Base-by-base conservation (phyloP, 495 filamentous ascomycete genomes). In the Aspergillus campestris region DNA sequence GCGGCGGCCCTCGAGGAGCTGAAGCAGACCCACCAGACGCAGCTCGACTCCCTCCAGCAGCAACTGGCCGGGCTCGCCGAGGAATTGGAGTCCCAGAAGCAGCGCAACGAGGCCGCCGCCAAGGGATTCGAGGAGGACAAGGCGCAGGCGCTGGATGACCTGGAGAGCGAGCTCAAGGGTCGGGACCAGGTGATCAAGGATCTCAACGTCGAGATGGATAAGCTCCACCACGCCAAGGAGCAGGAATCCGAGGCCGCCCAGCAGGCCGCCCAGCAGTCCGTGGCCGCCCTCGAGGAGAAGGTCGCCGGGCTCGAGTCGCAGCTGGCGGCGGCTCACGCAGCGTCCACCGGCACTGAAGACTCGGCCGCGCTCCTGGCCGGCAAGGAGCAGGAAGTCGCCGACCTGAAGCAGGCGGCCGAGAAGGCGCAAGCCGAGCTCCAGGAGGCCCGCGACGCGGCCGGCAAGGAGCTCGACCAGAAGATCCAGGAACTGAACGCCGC, bases 171-270 rank as follows among this genome's bases (percentile, higher is more conserved):
- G 39, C 51, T 73, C 29, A 64, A 67, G 38, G 69, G 69, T 6
- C 61, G 65, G 6, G 61, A 65, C 31, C 63, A 67, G 18, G 70
- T 72, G 3, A 57, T 76, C 31, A 66, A 68, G 12, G 64, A 66
- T 31, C 59, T 76, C 28, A 62, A 72, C 13, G 53, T 48, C 4
- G 71, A 75, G 42, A 59, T 72, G 34, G 55, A 67, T 30, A 67
- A 65, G 38, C 42, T 73, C 11, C 56, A 51, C 15, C 45, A 60
- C 18, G 52, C 65, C 31, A 74, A 72, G 48, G 57, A 71, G 27
- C 53, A 70, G 35, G 70, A 67, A 33, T 57, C 70, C 30, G 55
- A 53, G 8, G 65, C 63, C 12, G 64, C 69, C n/a, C 71, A 75
- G 45, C 63, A 68, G 13, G 51, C 64, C 35, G 59, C 65, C 4